Base-by-base conservation (phyloP, 2,329 filamentous ascomycete species). In the Nemania diffusa region DNA sequence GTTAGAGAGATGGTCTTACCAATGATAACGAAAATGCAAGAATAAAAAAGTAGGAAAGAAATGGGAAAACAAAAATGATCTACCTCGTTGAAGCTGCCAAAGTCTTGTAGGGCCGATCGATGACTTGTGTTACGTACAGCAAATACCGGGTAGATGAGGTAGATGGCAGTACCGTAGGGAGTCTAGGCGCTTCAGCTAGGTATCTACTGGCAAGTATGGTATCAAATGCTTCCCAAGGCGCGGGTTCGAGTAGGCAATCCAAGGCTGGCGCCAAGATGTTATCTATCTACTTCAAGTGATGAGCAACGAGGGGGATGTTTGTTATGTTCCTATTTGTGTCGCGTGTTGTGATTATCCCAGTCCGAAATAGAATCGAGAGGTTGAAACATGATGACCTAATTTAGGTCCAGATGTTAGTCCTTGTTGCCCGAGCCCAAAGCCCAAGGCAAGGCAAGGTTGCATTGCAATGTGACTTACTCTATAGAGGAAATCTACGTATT, bases 321-420 rank as follows among this genome's bases (percentile, higher is more conserved):
- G 48, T 51, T 27, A n/a, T 29, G 51, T 48, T 34, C 26, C 20
- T 24, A 37, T 50, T 11, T 42, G n/a, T n/a, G 11, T 34, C 22
- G 29, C 40, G 42, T 11, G 51, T 32, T 26, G 29, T 37, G 34
- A 20, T 64, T 9, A 34, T 20, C n/a, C 29, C 6, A 3, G 48
- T 44, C 26, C 13, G 32, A n/a, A 58, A 37, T 29, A 40, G 53
- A 42, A 64, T 15, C 53, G n/a, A n/a, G n/a, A 40, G 17, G 29
- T 51, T 52, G 56, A 13, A 53, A 59, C 29, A 62, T 51, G 48
- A 67, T 57, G 52, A 56, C 60, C 60, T 57, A 51, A 62, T 62
- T 40, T 57, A 52, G 60, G 52, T 62, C 27, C 60, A 42, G 40
- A 56, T 51, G 29, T 50, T 8, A 15, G 7, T 29, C 42, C 52